Conservation (phyloP, 441 rosid genomes). For the Biscutella laevigata region DNA sequence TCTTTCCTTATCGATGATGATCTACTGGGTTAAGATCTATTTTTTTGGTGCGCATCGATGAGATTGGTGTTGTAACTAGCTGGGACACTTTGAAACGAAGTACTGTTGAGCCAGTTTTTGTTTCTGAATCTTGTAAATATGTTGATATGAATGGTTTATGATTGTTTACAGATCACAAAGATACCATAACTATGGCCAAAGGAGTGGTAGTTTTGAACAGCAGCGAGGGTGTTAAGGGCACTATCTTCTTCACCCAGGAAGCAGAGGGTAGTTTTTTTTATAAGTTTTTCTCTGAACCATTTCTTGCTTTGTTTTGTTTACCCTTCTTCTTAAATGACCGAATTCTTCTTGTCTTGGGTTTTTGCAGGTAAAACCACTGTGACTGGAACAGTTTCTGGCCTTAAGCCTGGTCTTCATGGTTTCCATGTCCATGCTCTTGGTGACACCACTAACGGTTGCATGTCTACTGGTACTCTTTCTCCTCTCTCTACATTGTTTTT, state of each 20-base stretch:
- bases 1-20: no score
- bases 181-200: constrained; percentile 51
- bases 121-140: neutral
- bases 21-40: no score
- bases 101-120: neutral
- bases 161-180: constrained; percentile 60
- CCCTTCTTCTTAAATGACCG: neutral
- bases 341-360: neutral
- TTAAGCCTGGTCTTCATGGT: constrained; percentile 86
- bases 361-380: constrained; percentile 67
- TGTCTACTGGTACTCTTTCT: constrained; percentile 71
- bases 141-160: neutral
- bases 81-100: no score
- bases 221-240: constrained; percentile 69
- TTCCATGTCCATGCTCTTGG: constrained; percentile 94
- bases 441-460: constrained; percentile 95
- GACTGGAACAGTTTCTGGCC: constrained; percentile 63
- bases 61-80: no score
- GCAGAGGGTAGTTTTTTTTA: constrained; percentile 44
- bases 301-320: neutral
- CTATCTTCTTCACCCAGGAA: constrained; percentile 61
- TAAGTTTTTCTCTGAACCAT: neutral
- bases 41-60: no score
- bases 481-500: no score
- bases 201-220: constrained; percentile 68